Percentiles rank a stretch among this genome's conserved stretches.
Conservation (phyloP, 352 stramenopile species). For the Phytophthora tubulina region DNA sequence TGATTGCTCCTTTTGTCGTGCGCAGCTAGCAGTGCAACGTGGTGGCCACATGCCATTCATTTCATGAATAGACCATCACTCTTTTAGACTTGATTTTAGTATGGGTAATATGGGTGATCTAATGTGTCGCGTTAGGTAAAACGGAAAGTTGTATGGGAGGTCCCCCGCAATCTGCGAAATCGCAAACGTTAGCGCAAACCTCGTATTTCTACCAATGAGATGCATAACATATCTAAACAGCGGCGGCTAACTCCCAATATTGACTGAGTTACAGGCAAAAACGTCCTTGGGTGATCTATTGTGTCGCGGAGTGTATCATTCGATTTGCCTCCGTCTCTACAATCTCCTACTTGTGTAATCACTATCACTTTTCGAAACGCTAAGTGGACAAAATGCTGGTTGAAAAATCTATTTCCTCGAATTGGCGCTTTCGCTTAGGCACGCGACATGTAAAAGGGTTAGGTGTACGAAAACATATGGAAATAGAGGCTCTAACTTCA, state of each 20-base stretch:
- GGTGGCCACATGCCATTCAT: constrained; percentile 27
- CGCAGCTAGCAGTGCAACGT: constrained; percentile 17
- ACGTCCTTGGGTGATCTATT: background rate
- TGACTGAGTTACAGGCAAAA: background rate
- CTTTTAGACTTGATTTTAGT: constrained; percentile 11
- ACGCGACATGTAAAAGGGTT: too few relatives aligned
- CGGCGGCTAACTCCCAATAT: constrained; percentile 1
- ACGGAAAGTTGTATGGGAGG: constrained; percentile 11
- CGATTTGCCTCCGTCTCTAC: too few relatives aligned
- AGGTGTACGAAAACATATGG: too few relatives aligned
- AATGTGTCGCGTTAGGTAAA: constrained; percentile 3
- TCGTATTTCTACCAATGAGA: background rate
- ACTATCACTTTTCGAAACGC: too few relatives aligned
- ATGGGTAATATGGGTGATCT: background rate
- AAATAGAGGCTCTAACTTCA: too few relatives aligned
- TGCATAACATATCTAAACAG: constrained; percentile 10
- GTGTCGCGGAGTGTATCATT: constrained; percentile 10
- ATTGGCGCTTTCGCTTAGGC: too few relatives aligned
- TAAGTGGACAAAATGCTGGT: too few relatives aligned
- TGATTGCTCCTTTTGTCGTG: too few relatives aligned
- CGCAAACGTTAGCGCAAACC: constrained; percentile 11
- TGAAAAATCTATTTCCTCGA: too few relatives aligned
- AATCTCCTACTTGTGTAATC: too few relatives aligned
- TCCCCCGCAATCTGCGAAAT: background rate
- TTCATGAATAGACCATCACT: constrained; percentile 14